phyloP scores from a whole-genome alignment of 1,139 yeast genomes.

The Yamadazyma atmosphaerica region DNA sequence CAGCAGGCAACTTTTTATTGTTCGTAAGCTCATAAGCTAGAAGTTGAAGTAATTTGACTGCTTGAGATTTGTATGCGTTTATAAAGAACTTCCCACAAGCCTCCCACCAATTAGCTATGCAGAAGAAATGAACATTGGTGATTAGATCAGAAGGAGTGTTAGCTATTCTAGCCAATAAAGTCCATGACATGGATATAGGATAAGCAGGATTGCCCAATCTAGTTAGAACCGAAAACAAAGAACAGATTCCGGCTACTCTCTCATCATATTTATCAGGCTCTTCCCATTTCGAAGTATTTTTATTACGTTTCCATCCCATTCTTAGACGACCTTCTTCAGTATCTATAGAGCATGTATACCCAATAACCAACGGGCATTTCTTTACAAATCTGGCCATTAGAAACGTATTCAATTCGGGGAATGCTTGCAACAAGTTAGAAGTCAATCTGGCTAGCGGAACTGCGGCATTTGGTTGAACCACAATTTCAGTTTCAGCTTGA shows the following conservation, averaged over 20 bases:
- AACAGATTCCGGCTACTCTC: constrained; percentile 79
- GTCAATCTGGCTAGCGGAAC: constrained; percentile 76
- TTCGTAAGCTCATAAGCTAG: constrained; percentile 26
- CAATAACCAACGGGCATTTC: constrained; percentile 87
- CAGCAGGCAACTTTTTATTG: constrained; percentile 64
- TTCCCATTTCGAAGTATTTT: constrained; percentile 65
- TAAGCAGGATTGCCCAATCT: constrained; percentile 30
- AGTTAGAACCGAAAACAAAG: constrained; percentile 77
- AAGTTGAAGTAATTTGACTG: constrained; percentile 53
- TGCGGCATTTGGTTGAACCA: constrained; percentile 77
- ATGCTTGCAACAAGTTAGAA: constrained; percentile 50
- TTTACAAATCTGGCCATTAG: constrained; percentile 82
- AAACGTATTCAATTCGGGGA: constrained; percentile 66
- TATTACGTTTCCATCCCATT: constrained; percentile 86
- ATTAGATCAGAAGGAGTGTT: constrained; percentile 54
- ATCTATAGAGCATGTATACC: constrained; percentile 69
- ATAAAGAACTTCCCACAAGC: constrained; percentile 62
- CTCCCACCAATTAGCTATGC: constrained; percentile 92
- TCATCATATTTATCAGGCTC: constrained; percentile 75
- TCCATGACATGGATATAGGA: constrained; percentile 64
- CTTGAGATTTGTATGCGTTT: constrained; percentile 67
- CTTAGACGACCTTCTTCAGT: constrained; percentile 79
- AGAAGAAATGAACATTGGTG: constrained; percentile 68
- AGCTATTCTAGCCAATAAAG: constrained; percentile 64
- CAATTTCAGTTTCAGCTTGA: constrained; percentile 92